Conservation (phyloP, 768 basidiomycete genomes). For the Tulasnella sp. region DNA sequence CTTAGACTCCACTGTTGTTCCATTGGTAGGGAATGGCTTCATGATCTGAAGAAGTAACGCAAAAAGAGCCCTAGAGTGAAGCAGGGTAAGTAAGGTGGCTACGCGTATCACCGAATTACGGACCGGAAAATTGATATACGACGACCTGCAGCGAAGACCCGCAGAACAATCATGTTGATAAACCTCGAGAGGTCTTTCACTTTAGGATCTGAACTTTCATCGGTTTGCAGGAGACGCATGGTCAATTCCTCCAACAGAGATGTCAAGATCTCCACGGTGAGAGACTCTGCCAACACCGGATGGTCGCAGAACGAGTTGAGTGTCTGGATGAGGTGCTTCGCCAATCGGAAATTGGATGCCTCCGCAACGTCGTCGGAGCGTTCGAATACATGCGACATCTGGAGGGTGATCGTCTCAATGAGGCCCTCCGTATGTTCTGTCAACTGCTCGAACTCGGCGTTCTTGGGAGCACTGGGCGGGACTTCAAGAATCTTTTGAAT, state of each 20-base stretch:
- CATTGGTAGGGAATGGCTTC: conserved; percentile 75
- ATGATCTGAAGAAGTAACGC: conserved; percentile 75
- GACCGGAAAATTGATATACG: conserved; percentile 90
- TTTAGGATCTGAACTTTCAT: conserved; percentile 76
- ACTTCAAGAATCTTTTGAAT: conserved; percentile 82
- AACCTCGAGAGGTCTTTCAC: conserved; percentile 92
- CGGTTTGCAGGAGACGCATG: conserved; percentile 85
- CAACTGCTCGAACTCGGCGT: conserved; percentile 70
- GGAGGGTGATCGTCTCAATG: conserved; percentile 83
- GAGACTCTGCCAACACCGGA: conserved; percentile 75
- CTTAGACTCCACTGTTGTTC: conserved; percentile 67
- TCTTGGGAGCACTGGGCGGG: conserved; percentile 67
- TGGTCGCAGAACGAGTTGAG: conserved; percentile 94
- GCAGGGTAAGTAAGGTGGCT: background rate
- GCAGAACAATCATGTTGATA: conserved; percentile 97
- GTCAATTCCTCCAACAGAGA: conserved; percentile 90
- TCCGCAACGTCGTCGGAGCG: conserved; percentile 66
- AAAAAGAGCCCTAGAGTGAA: conserved; percentile 62
- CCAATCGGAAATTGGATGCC: conserved; percentile 83
- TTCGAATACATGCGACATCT: conserved; percentile 91
- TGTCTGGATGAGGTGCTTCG: conserved; percentile 96
- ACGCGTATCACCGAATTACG: conserved; percentile 35
- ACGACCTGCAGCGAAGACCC: conserved; percentile 85
- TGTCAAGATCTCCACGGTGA: conserved; percentile 80
- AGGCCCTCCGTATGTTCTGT: conserved; percentile 78